These are phyloP conservation scores for Lolium perenne DNA, from an alignment of 176 grass and related monocot species.

Conservation along the genomic window DNA sequence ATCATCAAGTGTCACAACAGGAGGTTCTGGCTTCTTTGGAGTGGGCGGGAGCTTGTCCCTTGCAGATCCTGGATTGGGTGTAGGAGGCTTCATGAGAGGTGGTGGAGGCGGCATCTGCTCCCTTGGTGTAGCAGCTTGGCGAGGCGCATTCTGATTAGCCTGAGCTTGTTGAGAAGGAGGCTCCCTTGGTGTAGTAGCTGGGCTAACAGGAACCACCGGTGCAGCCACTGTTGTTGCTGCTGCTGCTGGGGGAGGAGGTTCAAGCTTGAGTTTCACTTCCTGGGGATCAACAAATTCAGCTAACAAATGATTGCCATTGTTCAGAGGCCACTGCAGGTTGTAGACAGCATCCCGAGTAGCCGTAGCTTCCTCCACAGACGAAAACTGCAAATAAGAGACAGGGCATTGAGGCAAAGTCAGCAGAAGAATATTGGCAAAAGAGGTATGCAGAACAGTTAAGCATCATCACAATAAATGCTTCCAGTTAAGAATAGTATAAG, in stretches of 20 bases:
- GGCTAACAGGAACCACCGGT: conserved; percentile 47
- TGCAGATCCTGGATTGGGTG: conserved; percentile 26
- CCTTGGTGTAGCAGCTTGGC: conserved; percentile 49
- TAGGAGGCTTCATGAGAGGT: conserved; percentile 45
- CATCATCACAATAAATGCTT: background rate
- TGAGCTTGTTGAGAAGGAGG: conserved; percentile 56
- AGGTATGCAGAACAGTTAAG: background rate
- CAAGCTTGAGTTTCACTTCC: conserved; percentile 77
- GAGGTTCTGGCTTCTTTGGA: conserved; percentile 78
- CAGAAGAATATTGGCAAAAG: conserved; percentile 15
- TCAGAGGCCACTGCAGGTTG: conserved; percentile 94
- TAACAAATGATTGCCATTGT: conserved; percentile 84
- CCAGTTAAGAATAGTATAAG: conserved; percentile 2
- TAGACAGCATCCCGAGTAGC: conserved; percentile 87
- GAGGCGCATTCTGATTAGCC: conserved; percentile 45
- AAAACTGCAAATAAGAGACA: conserved; percentile 54
- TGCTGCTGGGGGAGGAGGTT: conserved; percentile 46
- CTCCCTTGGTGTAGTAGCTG: conserved; percentile 43
- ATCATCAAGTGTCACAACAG: conserved; percentile 93
- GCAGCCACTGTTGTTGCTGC: background rate
- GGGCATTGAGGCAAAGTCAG: conserved; percentile 19
- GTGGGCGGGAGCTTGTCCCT: conserved; percentile 64
- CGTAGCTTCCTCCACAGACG: conserved; percentile 86
- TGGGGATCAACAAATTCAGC: conserved; percentile 94
- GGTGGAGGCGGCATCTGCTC: conserved; percentile 70